These are phyloP conservation scores for Candida nitratophila DNA, from an alignment of 805 yeast genomes.

Conservation along the genomic window DNA sequence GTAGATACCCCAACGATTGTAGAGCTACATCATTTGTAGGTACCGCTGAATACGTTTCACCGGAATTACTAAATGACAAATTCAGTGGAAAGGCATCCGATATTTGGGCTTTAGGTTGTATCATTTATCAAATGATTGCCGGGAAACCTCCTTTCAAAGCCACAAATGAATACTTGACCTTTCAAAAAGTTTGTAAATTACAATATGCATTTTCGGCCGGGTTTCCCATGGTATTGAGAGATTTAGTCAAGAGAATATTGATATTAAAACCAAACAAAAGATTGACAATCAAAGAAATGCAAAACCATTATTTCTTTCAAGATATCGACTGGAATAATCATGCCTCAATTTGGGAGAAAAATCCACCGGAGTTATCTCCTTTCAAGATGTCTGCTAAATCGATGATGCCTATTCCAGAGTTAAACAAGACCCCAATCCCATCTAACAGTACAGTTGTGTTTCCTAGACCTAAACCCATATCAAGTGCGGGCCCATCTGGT, in stretches of 20 bases:
- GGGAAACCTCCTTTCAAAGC: slow-evolving; percentile 79
- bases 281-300: slow-evolving; percentile 47
- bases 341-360: slow-evolving; percentile 48
- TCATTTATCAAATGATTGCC: slow-evolving; percentile 54
- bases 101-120: slow-evolving; percentile 58
- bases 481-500: not conserved
- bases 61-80: slow-evolving; percentile 69
- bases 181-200: slow-evolving; percentile 72
- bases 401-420: slow-evolving; percentile 67
- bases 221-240: slow-evolving; percentile 66
- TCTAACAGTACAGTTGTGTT: slow-evolving; percentile 2
- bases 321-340: slow-evolving; percentile 47
- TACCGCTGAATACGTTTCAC: slow-evolving; percentile 79
- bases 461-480: not conserved
- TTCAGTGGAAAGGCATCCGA: slow-evolving; percentile 57
- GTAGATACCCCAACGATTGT: slow-evolving; percentile 55
- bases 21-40: slow-evolving; percentile 80
- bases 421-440: slow-evolving; percentile 13
- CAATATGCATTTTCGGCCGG: slow-evolving; percentile 84
- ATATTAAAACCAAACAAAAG: slow-evolving; percentile 60
- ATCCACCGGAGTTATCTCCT: slow-evolving; percentile 63
- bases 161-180: slow-evolving; percentile 71
- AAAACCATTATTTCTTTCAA: slow-evolving; percentile 57
- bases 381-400: slow-evolving; percentile 71
- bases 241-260: slow-evolving; percentile 62